A percentile compares a stretch with the other conserved stretches of the same genome.
Evolutionary conservation across 192 early-diverging fungal genomes (phyloP).

Genomic region (Coemansia sp.): DNA sequence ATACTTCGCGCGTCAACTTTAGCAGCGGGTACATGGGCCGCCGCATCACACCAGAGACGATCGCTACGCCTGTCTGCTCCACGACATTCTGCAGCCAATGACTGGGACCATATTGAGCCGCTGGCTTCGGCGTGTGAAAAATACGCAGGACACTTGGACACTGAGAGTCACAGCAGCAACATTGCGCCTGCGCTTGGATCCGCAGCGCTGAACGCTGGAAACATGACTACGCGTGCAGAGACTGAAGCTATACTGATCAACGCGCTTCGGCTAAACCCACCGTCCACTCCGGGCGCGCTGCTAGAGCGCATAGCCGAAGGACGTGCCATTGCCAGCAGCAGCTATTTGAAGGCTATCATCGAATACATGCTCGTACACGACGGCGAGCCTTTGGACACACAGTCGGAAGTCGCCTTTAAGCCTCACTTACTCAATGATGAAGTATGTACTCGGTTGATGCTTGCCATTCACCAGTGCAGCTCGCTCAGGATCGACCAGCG

Average conservation of each 20-base stretch:
- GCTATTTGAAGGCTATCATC: conserved; percentile 28
- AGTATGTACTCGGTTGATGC: conserved; percentile 31
- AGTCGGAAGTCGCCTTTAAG: conserved; percentile 10
- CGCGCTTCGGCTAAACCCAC: conserved; percentile 21
- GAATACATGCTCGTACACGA: conserved; percentile 7
- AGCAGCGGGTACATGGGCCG: neutral
- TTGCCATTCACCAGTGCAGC: conserved; percentile 25
- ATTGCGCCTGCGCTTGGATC: neutral
- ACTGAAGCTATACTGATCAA: conserved; percentile 18
- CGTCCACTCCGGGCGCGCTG: conserved; percentile 12
- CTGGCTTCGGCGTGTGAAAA: conserved; percentile 1
- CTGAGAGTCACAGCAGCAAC: neutral
- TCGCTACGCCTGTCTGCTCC: neutral
- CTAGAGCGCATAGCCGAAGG: conserved; percentile 37
- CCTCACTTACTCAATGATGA: conserved; percentile 22
- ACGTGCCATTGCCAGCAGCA: conserved; percentile 21
- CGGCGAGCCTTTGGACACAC: neutral
- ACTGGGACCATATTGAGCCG: conserved; percentile 5
- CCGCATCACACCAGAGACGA: neutral
- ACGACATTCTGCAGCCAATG: neutral
- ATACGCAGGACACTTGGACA: neutral
- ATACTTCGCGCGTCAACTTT: neutral
- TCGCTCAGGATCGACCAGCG: neutral
- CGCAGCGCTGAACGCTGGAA: neutral
- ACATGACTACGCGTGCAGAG: neutral